phyloP scores from a whole-genome alignment of 2,329 filamentous ascomycete species.

The Ophiognomonia clavigignenti-juglandacearum region DNA sequence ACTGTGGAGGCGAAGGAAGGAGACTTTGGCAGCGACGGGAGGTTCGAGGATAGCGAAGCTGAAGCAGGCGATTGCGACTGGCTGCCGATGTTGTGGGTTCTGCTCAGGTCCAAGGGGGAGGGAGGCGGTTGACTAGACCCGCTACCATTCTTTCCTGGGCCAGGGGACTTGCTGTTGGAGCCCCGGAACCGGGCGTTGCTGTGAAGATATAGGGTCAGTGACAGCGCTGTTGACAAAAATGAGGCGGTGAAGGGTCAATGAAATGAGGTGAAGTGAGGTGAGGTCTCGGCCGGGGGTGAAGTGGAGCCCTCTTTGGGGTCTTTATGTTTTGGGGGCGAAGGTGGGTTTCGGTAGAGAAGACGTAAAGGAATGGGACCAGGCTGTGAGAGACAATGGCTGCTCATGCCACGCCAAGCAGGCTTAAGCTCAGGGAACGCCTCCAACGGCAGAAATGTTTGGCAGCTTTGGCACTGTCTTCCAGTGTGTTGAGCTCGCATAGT shows the following conservation, averaged over 20 bases:
- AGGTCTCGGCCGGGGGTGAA: not conserved
- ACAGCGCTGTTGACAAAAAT: too few species aligned
- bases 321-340: too few species aligned
- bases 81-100: slow-evolving; percentile 37
- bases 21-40: slow-evolving; percentile 58
- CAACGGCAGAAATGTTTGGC: not conserved
- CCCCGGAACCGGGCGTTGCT: slow-evolving; percentile 58
- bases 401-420: not conserved
- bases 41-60: slow-evolving; percentile 48
- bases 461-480: not conserved
- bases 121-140: slow-evolving; percentile 30
- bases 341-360: too few species aligned
- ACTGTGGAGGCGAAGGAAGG: slow-evolving; percentile 63
- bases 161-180: slow-evolving; percentile 45
- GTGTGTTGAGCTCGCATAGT: not conserved
- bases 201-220: slow-evolving; percentile 15
- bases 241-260: not conserved
- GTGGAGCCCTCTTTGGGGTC: too few species aligned
- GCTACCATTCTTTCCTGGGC: slow-evolving; percentile 48
- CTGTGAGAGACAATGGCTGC: slow-evolving; percentile 1
- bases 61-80: slow-evolving; percentile 35
- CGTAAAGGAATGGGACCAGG: too few species aligned
- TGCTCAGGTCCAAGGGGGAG: slow-evolving; percentile 21
- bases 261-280: not conserved
- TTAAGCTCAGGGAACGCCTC: not conserved